Base-by-base conservation (phyloP, 495 filamentous ascomycete species). In the Penicillium coprophilum region DNA sequence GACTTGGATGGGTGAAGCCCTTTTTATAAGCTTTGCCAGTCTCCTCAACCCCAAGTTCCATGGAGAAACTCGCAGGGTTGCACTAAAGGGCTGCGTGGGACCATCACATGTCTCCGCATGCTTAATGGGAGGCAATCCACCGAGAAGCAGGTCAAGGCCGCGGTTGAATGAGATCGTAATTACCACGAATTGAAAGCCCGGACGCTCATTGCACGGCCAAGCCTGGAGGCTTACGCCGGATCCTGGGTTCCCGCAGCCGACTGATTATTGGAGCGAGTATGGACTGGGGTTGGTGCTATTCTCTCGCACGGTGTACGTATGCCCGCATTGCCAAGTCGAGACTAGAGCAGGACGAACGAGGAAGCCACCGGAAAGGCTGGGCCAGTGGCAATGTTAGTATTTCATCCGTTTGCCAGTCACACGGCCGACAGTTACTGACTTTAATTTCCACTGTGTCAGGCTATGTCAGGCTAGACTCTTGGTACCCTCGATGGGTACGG, bases 1-100 rank as follows among this genome's bases (percentile, higher is more conserved):
- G 56, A 21, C 36, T 43, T 58, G 61, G 49, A 40, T 17, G 41
- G 27, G 51, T 38, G 38, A 57, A 32, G 27, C 50, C 46, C 50
- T 41, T 58, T 55, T 65, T 65, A 65, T 65, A 65, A 63, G 60
- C 60, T 65, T 62, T 50, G 48, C 30, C 36, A 24, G 47, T 31
- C 27, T 12, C n/a, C 36, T 57, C 50, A 49, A n/a, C 48, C n/a
- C 24, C 24, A 27, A 6, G 13, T 24, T 41, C 32, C 8, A 20
- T 47, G 45, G 52, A 28, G 20, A 10, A 8, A 31, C 27, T 10
- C 40, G 52, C 57, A 53, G 55, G 41, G 61, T 64, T 47, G 50
- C 36, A 64, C 61, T 17, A 51, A n/a, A 38, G 30, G 30, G 28
- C 23, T 40, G 34, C 34, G 23, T 40, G 45, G 44, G 17, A 20